Evolutionary conservation across 2,329 filamentous ascomycete genomes (phyloP), one percentile per base, ranked within the genome.

Genomic region (Phialophora chinensis): DNA sequence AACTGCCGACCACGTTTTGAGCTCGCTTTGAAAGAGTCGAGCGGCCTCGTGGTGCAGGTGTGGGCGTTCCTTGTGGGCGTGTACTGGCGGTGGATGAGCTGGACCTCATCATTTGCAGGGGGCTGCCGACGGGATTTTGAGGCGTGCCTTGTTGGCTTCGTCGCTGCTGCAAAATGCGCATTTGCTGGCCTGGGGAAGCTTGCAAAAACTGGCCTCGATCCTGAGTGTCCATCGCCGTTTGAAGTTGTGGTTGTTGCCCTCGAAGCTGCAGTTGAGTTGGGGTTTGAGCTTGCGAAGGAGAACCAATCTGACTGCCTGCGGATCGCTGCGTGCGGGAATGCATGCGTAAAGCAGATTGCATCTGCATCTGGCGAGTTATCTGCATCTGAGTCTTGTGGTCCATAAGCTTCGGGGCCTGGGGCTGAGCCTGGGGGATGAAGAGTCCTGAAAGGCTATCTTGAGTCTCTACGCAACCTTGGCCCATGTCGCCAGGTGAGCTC

Each of bases 31-130:
- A 50, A 60, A 33, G 17, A 14, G 42, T 50, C 11, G 57, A 49
- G 25, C 42, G 57, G 25, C 20, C n/a, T 14, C 57, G 57, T 12
- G 57, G 31, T 33, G 57, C 27, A 35, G 57, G 57, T 17, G 57
- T 60, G 11, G 57, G 57, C 10, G 57, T 60, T 14, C 27, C 57
- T 25, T 44, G 42, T 20, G 17, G 38, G 8, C 27, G 12, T 31
- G 27, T 27, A 12, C 27, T 12, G 57, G 57, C 23, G 1, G 5
- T 10, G 8, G 11, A 25, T 50, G 42, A 27, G 42, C 23, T 60
- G 42, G 42, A 60, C n/a, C 57, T 12, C n/a, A 60, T 3, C 27
- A 35, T 12, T 10, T 50, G 44, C 42, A 29, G 25, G 1, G 42
- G 57, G 17, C 7, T 31, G 29, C 47, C n/a, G 38, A 50, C 11